These are phyloP conservation scores for Berkeleyomyces rouxiae DNA, from an alignment of 2,329 filamentous ascomycete genomes.

Conservation along the genomic window DNA sequence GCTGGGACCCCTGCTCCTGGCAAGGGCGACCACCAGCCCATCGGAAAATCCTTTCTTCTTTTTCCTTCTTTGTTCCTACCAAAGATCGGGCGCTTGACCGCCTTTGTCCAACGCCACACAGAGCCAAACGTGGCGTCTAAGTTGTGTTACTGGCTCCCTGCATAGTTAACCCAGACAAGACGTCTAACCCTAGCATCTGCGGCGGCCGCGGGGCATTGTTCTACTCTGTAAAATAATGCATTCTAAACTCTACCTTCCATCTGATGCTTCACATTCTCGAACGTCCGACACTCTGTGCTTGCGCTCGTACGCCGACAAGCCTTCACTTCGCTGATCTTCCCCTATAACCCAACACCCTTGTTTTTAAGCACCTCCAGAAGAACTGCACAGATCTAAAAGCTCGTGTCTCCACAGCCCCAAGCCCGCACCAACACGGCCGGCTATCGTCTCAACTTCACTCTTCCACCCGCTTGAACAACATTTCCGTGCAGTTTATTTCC, in stretches of 20 bases:
- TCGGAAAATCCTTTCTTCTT: not conserved
- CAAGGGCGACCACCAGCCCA: not conserved
- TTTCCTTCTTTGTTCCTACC: constrained; percentile 5
- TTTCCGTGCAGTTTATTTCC: not conserved
- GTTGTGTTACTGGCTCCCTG: not conserved
- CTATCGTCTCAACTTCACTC: not conserved
- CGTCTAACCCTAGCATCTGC: not conserved
- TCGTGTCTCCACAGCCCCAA: too few species aligned
- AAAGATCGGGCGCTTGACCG: not conserved
- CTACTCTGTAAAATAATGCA: too few species aligned
- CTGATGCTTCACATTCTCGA: not conserved
- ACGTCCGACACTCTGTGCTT: too few species aligned
- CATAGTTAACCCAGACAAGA: not conserved
- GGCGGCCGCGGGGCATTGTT: too few species aligned
- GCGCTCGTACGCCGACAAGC: too few species aligned
- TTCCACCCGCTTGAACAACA: not conserved
- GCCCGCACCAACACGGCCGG: not conserved
- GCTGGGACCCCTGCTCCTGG: not conserved
- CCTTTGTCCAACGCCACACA: constrained; percentile 8
- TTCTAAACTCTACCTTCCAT: not conserved
- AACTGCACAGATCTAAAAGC: too few species aligned
- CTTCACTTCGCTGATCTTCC: too few species aligned
- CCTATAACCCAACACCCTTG: too few species aligned
- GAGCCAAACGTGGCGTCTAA: not conserved
- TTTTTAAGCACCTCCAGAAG: too few species aligned